These are phyloP conservation scores for Xylaria scruposa DNA, from an alignment of 495 filamentous ascomycete species.

Conservation along the genomic window DNA sequence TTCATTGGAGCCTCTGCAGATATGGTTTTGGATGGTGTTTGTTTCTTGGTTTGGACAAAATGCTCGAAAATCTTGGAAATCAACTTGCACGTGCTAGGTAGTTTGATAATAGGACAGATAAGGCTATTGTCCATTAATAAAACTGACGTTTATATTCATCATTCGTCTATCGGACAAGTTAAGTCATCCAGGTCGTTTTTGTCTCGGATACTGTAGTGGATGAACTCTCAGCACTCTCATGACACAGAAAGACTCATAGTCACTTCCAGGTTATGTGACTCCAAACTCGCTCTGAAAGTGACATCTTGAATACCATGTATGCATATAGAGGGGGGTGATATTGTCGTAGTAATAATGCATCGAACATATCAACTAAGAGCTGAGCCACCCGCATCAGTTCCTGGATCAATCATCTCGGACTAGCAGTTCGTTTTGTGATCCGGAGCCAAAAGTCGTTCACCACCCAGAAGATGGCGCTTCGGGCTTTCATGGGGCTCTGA, in stretches of 20 bases:
- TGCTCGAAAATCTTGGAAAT: background rate
- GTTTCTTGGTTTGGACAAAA: background rate
- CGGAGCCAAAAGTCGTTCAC: conserved; percentile 34
- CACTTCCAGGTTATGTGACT: background rate
- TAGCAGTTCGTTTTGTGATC: conserved; percentile 29
- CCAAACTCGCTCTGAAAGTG: background rate
- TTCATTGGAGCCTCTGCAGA: background rate
- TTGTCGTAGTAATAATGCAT: background rate
- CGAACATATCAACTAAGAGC: background rate
- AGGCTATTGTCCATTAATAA: background rate
- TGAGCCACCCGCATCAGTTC: background rate
- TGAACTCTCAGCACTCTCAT: background rate
- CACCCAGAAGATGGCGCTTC: conserved; percentile 30
- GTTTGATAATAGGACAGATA: background rate
- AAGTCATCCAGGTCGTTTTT: background rate
- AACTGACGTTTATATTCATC: background rate
- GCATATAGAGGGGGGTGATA: background rate
- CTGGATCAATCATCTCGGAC: background rate
- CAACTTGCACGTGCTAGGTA: background rate
- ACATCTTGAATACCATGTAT: background rate
- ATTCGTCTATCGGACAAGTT: background rate
- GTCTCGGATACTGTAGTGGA: background rate
- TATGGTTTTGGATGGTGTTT: background rate
- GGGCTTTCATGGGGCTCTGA: conserved; percentile 39
- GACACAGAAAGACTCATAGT: background rate